A percentile compares a stretch with the other conserved stretches of the same genome.
These are phyloP conservation scores for Vitis amurensis DNA, from an alignment of 164 flowering plant genomes.

Conservation along the genomic window DNA sequence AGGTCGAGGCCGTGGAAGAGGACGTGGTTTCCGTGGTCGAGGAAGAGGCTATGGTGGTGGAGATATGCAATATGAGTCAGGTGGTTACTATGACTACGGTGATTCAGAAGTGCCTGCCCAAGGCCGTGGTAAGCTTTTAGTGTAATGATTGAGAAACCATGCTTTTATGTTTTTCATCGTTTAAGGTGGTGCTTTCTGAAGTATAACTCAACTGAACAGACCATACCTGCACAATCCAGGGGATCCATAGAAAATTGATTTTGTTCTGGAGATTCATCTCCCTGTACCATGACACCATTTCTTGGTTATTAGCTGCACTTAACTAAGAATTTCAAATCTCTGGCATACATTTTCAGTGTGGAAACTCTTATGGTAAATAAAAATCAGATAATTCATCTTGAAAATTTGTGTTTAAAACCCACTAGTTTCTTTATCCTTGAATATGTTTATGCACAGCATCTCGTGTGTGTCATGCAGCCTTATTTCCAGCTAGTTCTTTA, in stretches of 20 bases:
- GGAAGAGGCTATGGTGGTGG: constrained; percentile 24
- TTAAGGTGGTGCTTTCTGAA: not conserved
- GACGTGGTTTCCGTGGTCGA: constrained; percentile 14
- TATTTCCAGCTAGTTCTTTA: not conserved
- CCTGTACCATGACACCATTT: no score
- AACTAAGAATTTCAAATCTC: no score
- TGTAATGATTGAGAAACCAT: not conserved
- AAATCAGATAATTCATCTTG: no score
- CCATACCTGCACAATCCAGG: no score
- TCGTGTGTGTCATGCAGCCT: not conserved
- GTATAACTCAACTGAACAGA: no score
- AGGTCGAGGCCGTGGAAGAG: constrained; percentile 17
- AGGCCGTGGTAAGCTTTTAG: constrained; percentile 17
- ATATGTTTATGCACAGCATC: not conserved
- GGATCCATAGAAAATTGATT: no score
- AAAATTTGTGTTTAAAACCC: not conserved
- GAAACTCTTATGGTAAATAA: no score
- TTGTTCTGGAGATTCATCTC: no score
- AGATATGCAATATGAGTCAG: constrained; percentile 14
- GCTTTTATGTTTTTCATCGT: not conserved
- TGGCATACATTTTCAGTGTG: no score
- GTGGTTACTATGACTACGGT: constrained; percentile 25
- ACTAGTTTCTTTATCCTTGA: not conserved
- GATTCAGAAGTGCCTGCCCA: constrained; percentile 9
- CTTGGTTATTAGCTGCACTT: no score